Conservation (phyloP, 805 yeast species). For the Allodekkera sacchari region DNA sequence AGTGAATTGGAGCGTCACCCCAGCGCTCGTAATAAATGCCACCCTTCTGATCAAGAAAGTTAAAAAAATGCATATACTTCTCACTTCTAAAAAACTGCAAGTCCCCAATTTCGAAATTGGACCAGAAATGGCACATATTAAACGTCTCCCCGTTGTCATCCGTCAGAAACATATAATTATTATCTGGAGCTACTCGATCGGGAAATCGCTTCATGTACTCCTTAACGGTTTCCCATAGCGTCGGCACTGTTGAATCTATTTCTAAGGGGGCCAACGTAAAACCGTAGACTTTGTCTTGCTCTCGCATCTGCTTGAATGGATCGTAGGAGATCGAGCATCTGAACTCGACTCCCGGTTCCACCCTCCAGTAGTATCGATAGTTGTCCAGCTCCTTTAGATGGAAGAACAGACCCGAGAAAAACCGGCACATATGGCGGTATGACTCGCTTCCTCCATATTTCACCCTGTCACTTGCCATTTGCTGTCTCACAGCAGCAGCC, state of each 20-base stretch:
- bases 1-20: slow-evolving; percentile 40
- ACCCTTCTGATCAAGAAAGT: slow-evolving; percentile 48
- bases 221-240: slow-evolving; percentile 66
- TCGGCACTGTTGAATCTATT: slow-evolving; percentile 52
- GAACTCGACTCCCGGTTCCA: slow-evolving; percentile 68
- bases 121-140: slow-evolving; percentile 59
- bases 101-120: slow-evolving; percentile 55
- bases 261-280: slow-evolving; percentile 67
- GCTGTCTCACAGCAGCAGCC: slow-evolving; percentile 31
- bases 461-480: slow-evolving; percentile 32
- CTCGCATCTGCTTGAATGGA: slow-evolving; percentile 66
- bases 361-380: slow-evolving; percentile 70
- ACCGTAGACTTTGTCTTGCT: slow-evolving; percentile 65
- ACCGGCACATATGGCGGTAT: slow-evolving; percentile 81
- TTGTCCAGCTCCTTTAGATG: slow-evolving; percentile 51
- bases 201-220: slow-evolving; percentile 52
- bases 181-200: slow-evolving; percentile 36
- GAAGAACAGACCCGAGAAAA: slow-evolving; percentile 62
- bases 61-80: slow-evolving; percentile 47
- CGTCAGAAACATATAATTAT: slow-evolving; percentile 40
- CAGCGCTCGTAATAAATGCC: slow-evolving; percentile 63
- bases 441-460: slow-evolving; percentile 56
- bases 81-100: slow-evolving; percentile 50
- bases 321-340: slow-evolving; percentile 68
- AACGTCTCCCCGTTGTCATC: slow-evolving; percentile 34